Evolutionary conservation across 2,329 filamentous ascomycete genomes (phyloP).

Genomic region (Rachicladosporium sp.): DNA sequence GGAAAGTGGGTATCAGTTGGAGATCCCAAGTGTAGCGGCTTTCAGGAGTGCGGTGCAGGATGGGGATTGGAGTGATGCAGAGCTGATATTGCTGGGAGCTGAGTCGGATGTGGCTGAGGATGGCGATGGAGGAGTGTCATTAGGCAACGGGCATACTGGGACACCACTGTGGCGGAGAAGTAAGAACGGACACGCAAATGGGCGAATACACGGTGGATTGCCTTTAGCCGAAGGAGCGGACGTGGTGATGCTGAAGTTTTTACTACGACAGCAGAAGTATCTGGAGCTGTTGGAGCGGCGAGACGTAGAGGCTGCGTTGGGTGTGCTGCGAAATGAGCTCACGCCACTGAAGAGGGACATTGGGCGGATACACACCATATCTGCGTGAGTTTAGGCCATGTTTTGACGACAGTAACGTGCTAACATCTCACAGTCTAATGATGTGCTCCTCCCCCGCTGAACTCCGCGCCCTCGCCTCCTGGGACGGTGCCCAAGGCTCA

Average conservation of each 20-base stretch:
- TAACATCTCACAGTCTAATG: slow-evolving; percentile 49
- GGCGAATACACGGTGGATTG: slow-evolving; percentile 39
- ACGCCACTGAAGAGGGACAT: slow-evolving; percentile 75
- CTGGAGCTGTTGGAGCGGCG: slow-evolving; percentile 72
- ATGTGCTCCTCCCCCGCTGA: slow-evolving; percentile 77
- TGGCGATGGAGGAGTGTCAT: slow-evolving; percentile 31
- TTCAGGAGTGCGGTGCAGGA: slow-evolving; percentile 70
- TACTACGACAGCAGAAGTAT: slow-evolving; percentile 86
- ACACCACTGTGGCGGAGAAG: slow-evolving; percentile 2
- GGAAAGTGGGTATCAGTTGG: slow-evolving; percentile 79
- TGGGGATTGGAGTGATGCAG: slow-evolving; percentile 77
- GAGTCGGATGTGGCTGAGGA: slow-evolving; percentile 15
- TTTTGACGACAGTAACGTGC: slow-evolving; percentile 1
- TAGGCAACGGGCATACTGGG: slow-evolving; percentile 15
- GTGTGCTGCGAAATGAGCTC: slow-evolving; percentile 75
- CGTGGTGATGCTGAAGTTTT: slow-evolving; percentile 69
- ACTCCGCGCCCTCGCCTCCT: slow-evolving; percentile 61
- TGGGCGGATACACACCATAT: slow-evolving; percentile 65
- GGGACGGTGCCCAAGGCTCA: slow-evolving; percentile 68
- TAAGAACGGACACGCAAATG: slow-evolving; percentile 15
- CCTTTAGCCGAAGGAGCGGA: slow-evolving; percentile 66
- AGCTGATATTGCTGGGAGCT: slow-evolving; percentile 58
- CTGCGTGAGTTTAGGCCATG: slow-evolving; percentile 40
- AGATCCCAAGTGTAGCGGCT: slow-evolving; percentile 72
- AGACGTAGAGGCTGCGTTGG: slow-evolving; percentile 61